Conservation (phyloP, 495 filamentous ascomycete genomes). For the Hyaloscypha hepaticicola region DNA sequence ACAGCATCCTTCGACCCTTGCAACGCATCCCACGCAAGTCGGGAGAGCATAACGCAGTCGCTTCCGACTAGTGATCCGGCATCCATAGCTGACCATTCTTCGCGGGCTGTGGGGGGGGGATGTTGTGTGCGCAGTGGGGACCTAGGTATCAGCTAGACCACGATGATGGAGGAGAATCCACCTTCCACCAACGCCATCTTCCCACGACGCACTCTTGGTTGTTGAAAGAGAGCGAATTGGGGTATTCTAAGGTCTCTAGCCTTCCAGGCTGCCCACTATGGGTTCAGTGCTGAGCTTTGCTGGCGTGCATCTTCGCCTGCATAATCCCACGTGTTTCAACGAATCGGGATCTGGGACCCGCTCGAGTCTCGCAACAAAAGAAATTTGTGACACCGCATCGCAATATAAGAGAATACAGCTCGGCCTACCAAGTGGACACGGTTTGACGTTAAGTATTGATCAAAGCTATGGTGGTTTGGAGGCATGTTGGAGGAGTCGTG, state of each 20-base stretch:
- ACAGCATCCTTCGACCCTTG: background rate
- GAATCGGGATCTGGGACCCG: background rate
- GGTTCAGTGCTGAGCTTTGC: background rate
- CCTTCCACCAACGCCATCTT: background rate
- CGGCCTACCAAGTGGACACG: background rate
- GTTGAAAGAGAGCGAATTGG: background rate
- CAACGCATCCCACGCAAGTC: background rate
- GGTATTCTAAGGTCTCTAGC: background rate
- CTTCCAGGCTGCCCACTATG: background rate
- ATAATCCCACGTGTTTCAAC: background rate
- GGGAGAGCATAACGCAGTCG: background rate
- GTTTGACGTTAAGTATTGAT: constrained; percentile 1
- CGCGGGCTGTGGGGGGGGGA: background rate
- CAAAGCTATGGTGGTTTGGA: background rate
- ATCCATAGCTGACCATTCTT: constrained; percentile 2
- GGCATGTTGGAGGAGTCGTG: background rate
- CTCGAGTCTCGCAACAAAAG: background rate
- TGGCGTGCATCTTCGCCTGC: constrained; percentile 6
- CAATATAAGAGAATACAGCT: background rate
- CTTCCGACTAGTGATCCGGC: background rate
- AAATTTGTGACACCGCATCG: background rate
- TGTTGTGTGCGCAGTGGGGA: too few species aligned
- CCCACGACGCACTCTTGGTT: background rate
- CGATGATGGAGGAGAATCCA: background rate
- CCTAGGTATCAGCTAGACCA: background rate